Conservation (phyloP, 495 filamentous ascomycete species). For the Apiosordaria backusii region DNA sequence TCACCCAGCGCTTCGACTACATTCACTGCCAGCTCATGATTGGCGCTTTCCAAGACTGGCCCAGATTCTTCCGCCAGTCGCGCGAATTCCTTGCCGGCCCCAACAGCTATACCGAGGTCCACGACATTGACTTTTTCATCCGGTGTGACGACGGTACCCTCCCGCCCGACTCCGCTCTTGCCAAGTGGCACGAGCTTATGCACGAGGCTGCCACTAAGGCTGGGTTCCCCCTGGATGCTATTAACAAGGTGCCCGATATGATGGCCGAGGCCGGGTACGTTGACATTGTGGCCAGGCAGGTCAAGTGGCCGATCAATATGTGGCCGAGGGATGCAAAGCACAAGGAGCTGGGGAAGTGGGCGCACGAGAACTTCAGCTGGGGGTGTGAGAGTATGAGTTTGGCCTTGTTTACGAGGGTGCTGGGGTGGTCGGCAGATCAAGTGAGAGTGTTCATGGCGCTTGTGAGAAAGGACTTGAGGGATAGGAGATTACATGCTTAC, state of each 20-base stretch:
- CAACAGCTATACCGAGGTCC: slow-evolving; percentile 46
- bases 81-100: slow-evolving; percentile 10
- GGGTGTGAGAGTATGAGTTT: slow-evolving; percentile 19
- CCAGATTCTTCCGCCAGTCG: slow-evolving; percentile 13
- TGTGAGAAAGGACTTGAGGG: slow-evolving; percentile 11
- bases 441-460: background rate
- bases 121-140: slow-evolving; percentile 32
- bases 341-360: slow-evolving; percentile 20
- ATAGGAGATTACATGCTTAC: slow-evolving; percentile 12
- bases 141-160: slow-evolving; percentile 15
- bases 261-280: slow-evolving; percentile 22
- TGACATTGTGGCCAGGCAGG: slow-evolving; percentile 15
- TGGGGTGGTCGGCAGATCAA: slow-evolving; percentile 18
- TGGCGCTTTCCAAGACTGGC: slow-evolving; percentile 48
- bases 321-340: slow-evolving; percentile 21
- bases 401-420: slow-evolving; percentile 23
- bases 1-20: slow-evolving; percentile 46
- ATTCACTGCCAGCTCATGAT: slow-evolving; percentile 49
- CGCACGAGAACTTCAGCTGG: slow-evolving; percentile 14
- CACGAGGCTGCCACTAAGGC: slow-evolving; percentile 7
- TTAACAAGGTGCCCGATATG: slow-evolving; percentile 13
- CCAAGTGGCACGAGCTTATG: slow-evolving; percentile 14
- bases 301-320: slow-evolving; percentile 22
- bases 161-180: slow-evolving; percentile 8
- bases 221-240: slow-evolving; percentile 10